A percentile compares a stretch with the other conserved stretches of the same genome.
These are phyloP conservation scores for Astrothelium subdiscretum DNA, from an alignment of 495 filamentous ascomycete species.

Conservation along the genomic window DNA sequence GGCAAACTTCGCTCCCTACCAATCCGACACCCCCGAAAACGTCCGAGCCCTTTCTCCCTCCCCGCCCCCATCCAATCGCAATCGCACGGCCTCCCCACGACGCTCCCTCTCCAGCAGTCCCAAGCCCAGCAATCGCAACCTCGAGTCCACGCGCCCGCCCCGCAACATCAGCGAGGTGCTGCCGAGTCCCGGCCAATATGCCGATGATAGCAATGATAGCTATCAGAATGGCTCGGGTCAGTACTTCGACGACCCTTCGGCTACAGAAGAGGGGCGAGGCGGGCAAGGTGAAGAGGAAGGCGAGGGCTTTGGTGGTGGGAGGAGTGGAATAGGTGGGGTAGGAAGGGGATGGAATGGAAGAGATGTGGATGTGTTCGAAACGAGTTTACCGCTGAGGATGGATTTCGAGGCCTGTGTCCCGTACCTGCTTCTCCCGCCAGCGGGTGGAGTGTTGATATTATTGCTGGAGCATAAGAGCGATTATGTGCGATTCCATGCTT, in stretches of 20 bases:
- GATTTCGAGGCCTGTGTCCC: slow-evolving; percentile 85
- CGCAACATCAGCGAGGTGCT: slow-evolving; percentile 9
- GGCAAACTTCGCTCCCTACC: slow-evolving; percentile 96
- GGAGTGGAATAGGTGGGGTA: slow-evolving; percentile 11
- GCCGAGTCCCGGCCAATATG: slow-evolving; percentile 16
- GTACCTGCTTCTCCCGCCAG: slow-evolving; percentile 76
- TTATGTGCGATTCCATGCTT: slow-evolving; percentile 93
- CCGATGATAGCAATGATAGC: slow-evolving; percentile 11
- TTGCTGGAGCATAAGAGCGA: slow-evolving; percentile 89
- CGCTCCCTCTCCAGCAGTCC: slow-evolving; percentile 26
- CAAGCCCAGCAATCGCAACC: slow-evolving; percentile 8
- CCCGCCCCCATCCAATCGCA: slow-evolving; percentile 41
- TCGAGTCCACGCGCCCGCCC: slow-evolving; percentile 13
- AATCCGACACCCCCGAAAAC: slow-evolving; percentile 72
- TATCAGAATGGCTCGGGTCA: slow-evolving; percentile 5
- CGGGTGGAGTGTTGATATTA: slow-evolving; percentile 73
- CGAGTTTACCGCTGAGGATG: slow-evolving; percentile 52
- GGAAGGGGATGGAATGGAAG: slow-evolving; percentile 11
- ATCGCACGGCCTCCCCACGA: slow-evolving; percentile 29
- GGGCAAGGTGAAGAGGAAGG: slow-evolving; percentile 23
- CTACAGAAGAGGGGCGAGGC: slow-evolving; percentile 15
- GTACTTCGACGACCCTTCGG: slow-evolving; percentile 2
- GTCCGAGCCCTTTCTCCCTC: slow-evolving; percentile 60
- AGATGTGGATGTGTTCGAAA: slow-evolving; percentile 53
- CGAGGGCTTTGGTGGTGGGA: slow-evolving; percentile 17